A percentile compares a stretch with the other conserved stretches of the same genome.
Conservation (phyloP, 768 basidiomycete species). For the Podaxis sp. region DNA sequence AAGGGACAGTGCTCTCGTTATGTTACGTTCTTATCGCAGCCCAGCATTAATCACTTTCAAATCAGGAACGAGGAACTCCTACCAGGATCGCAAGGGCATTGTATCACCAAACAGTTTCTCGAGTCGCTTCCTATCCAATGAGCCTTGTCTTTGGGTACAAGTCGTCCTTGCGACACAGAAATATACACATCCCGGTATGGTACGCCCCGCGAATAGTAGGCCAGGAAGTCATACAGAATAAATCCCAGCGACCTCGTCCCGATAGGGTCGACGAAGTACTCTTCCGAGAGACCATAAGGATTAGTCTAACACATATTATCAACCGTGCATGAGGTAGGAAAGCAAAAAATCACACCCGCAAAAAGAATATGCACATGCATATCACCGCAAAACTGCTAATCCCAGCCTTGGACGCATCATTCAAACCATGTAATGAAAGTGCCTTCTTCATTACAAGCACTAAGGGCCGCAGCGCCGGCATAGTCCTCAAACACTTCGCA, state of each 20-base stretch:
- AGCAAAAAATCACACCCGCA: constrained; percentile 33
- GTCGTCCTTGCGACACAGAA: constrained; percentile 28
- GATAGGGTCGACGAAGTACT: constrained; percentile 40
- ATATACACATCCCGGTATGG: constrained; percentile 37
- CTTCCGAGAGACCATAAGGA: constrained; percentile 47
- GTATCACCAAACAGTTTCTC: constrained; percentile 27
- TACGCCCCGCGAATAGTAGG: constrained; percentile 53
- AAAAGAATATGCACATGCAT: constrained; percentile 60
- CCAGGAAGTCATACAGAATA: constrained; percentile 60
- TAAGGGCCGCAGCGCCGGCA: constrained; percentile 58
- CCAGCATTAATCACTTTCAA: not conserved
- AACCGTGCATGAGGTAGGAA: not conserved
- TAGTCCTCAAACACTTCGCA: constrained; percentile 42
- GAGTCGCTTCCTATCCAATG: constrained; percentile 23
- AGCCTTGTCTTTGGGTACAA: constrained; percentile 30
- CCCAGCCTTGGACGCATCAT: constrained; percentile 59
- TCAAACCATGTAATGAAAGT: constrained; percentile 50
- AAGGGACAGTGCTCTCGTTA: constrained; percentile 29
- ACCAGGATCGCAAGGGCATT: constrained; percentile 19
- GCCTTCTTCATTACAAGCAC: constrained; percentile 62
- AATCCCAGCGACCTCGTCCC: constrained; percentile 50
- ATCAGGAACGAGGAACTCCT: not conserved
- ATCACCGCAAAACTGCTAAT: constrained; percentile 65
- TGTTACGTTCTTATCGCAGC: constrained; percentile 25
- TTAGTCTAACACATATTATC: constrained; percentile 40